Conservation (phyloP, 768 basidiomycete species). For the Tulasnella sp. region DNA sequence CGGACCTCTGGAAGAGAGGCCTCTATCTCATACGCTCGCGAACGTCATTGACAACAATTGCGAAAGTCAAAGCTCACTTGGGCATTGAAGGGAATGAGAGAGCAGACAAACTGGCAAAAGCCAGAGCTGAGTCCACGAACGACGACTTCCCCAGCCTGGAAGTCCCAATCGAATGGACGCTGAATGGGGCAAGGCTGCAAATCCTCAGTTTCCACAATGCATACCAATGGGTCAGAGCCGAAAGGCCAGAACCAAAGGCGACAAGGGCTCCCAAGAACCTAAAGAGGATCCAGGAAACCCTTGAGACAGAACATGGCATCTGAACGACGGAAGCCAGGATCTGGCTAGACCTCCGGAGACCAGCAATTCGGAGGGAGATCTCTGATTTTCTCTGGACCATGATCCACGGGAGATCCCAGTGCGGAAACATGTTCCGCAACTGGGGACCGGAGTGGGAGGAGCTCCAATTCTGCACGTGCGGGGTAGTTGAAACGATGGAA, state of each 20-base stretch:
- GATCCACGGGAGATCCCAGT: background rate
- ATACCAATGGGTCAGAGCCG: background rate
- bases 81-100: background rate
- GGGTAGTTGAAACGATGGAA: background rate
- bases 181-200: background rate
- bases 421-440: background rate
- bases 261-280: background rate
- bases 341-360: background rate
- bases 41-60: background rate
- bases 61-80: background rate
- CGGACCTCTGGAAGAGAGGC: background rate
- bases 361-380: background rate
- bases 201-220: background rate
- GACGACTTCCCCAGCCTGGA: background rate
- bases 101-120: slow-evolving; percentile 1
- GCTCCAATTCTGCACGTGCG: background rate
- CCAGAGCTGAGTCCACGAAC: background rate
- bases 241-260: background rate
- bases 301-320: background rate
- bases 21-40: background rate
- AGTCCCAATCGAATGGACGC: background rate
- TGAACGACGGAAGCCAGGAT: background rate
- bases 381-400: background rate
- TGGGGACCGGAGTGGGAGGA: slow-evolving; percentile 5
- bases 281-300: background rate